These are phyloP conservation scores for Pyrenophora teres DNA, from an alignment of 2,329 filamentous ascomycete genomes.

Conservation along the genomic window DNA sequence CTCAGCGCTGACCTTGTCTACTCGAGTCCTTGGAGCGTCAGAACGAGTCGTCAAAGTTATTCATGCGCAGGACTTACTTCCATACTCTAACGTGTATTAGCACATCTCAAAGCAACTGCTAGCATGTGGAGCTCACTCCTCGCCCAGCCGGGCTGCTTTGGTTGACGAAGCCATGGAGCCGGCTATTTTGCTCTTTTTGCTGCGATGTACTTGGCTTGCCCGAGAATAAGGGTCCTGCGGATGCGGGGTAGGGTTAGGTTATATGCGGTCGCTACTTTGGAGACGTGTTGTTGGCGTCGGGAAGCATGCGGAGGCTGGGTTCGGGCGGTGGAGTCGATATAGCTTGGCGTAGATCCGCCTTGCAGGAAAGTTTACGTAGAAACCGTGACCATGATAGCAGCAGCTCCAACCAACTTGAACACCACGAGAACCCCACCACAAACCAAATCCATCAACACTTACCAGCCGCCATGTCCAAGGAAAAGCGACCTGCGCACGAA, in stretches of 20 bases:
- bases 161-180: constrained; percentile 57
- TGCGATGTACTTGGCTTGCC: background rate
- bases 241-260: background rate
- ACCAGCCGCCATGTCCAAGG: constrained; percentile 71
- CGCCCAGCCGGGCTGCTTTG: constrained; percentile 71
- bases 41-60: background rate
- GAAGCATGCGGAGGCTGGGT: constrained; percentile 15
- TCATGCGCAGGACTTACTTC: constrained; percentile 70
- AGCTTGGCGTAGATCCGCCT: constrained; percentile 18
- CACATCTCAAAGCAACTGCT: constrained; percentile 32
- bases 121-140: constrained; percentile 65
- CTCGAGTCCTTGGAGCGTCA: constrained; percentile 71
- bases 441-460: background rate
- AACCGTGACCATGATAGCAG: too few relatives aligned
- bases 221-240: background rate
- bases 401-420: constrained; percentile 10
- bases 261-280: constrained; percentile 10
- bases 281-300: constrained; percentile 21
- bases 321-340: constrained; percentile 15
- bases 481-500: constrained; percentile 88
- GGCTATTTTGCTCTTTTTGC: constrained; percentile 9
- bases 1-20: constrained; percentile 98
- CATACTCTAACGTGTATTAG: constrained; percentile 69
- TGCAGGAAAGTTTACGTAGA: constrained; percentile 25
- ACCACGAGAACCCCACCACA: background rate